Evolutionary conservation across 2,329 filamentous ascomycete genomes (phyloP), one percentile per base, ranked within the genome.

Genomic region (Fusarium piperis): DNA sequence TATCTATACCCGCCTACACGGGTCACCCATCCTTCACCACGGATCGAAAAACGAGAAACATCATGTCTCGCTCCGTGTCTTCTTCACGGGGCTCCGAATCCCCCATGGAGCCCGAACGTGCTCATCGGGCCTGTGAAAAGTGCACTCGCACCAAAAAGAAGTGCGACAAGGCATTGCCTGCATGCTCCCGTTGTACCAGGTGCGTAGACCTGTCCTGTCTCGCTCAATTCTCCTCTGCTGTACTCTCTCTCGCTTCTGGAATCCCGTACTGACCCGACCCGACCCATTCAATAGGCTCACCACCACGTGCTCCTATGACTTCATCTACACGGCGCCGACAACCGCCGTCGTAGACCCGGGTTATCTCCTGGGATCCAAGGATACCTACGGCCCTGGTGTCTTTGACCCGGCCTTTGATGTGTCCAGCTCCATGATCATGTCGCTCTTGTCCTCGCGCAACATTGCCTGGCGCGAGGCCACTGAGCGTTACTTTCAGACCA

Each of bases 121-220:
- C 79, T 52, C 80, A 81, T 62, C 74, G 79, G 38, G 79, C 79
- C 28, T 81, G 79, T 73, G 79, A 81, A 69, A 81, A 81, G 68
- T 81, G 79, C 71, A 81, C 79, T 11, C 69, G 79, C 44, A 81
- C 79, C 59, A 81, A 81, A 74, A 81, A 81, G 77, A 81, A 80
- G 67, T 81, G 79, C 64, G 79, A 81, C 73, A 81, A 81, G 74
- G 79, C 77, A 35, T 69, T 81, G 38, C 79, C 79, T 32, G 70
- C 79, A 52, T 81, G 79, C 62, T 80, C 79, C 61, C 74, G 79
- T 38, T 81, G 79, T 65, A 78, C 77, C 28, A 79, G 79, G 79
- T 81, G 66, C 48, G 74, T 59, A 58, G 41, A 7, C 51, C n/a
- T 38, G 26, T 16, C 52, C 59, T 46, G 26, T 44, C 46, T 9